phyloP scores from a whole-genome alignment of 176 grass and related monocot genomes.

The Oryza glaberrima region DNA sequence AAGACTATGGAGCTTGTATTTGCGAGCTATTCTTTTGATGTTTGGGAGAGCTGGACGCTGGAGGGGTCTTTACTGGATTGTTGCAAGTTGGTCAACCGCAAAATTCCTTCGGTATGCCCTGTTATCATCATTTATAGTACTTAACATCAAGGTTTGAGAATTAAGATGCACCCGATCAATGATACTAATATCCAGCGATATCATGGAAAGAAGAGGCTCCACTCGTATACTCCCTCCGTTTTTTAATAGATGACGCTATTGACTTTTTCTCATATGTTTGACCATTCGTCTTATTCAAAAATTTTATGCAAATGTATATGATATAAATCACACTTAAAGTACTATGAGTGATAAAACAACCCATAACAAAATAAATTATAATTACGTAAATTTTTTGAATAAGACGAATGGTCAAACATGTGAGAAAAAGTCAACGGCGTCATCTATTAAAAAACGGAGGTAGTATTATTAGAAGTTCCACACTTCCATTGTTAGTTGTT shows the following conservation, averaged over 20 bases:
- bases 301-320: too few species aligned
- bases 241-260: too few species aligned
- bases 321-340: too few species aligned
- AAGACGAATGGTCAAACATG: too few species aligned
- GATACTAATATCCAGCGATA: background rate
- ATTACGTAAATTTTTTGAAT: too few species aligned
- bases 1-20: conserved; percentile 73
- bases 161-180: background rate
- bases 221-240: background rate
- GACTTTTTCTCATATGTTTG: too few species aligned
- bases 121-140: conserved; percentile 1
- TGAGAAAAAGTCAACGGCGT: too few species aligned
- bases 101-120: conserved; percentile 73
- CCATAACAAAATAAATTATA: too few species aligned
- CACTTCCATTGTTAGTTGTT: background rate
- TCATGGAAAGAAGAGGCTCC: background rate
- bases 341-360: too few species aligned
- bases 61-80: conserved; percentile 70
- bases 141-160: conserved; percentile 8
- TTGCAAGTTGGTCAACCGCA: conserved; percentile 76
- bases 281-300: too few species aligned
- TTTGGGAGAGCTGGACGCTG: conserved; percentile 85
- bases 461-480: background rate
- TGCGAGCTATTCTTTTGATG: conserved; percentile 80
- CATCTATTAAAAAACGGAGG: too few species aligned